A percentile compares a stretch with the other conserved stretches of the same genome.
phyloP scores from a whole-genome alignment of 139 green algal species.

The Zygnema circumcarinatum region DNA sequence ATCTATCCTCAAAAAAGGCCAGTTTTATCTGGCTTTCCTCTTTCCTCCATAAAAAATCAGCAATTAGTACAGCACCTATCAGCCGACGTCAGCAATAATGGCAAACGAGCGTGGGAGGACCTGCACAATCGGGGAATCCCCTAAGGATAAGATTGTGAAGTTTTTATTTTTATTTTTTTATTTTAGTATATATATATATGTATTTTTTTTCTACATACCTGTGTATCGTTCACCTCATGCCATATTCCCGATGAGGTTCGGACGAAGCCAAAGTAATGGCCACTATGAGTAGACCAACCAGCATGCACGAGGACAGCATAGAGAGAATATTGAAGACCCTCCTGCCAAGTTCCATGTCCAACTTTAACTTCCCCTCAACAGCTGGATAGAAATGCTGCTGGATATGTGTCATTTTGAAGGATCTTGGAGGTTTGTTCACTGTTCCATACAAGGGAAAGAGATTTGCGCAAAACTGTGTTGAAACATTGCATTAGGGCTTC shows the following conservation, averaged over 20 bases:
- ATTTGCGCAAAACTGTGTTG: too few relatives aligned
- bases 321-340: slow-evolving; percentile 75
- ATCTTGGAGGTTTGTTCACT: neutral
- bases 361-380: neutral
- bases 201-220: too few relatives aligned
- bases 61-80: neutral
- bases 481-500: too few relatives aligned
- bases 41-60: neutral
- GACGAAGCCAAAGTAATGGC: slow-evolving; percentile 91
- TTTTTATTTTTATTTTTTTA: too few relatives aligned
- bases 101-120: too few relatives aligned
- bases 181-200: too few relatives aligned
- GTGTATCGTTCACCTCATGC: slow-evolving; percentile 85
- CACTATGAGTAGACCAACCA: slow-evolving; percentile 80
- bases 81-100: neutral
- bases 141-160: too few relatives aligned
- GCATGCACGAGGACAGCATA: slow-evolving; percentile 91
- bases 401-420: neutral
- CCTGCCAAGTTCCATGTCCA: neutral
- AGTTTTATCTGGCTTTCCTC: neutral
- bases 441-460: too few relatives aligned
- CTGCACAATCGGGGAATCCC: too few relatives aligned
- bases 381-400: neutral
- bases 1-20: too few relatives aligned
- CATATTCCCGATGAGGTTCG: slow-evolving; percentile 80